Percentiles rank a stretch among this genome's conserved stretches.
Conservation (phyloP, 1,284 basidiomycete genomes). For the Leccinum fuscescens region DNA sequence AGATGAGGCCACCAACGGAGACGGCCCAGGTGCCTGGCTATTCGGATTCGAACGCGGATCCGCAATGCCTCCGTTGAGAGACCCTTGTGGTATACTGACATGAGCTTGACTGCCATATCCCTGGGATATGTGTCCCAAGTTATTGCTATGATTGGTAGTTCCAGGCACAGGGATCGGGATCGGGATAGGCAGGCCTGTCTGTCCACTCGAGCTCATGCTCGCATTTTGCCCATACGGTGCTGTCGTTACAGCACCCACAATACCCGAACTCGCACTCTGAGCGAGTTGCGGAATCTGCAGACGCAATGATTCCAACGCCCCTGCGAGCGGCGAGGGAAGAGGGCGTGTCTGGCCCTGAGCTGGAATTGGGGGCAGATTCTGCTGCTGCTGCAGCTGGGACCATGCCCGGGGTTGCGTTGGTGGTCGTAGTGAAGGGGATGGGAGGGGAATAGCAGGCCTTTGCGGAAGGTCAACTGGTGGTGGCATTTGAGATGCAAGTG, state of each 20-base stretch:
- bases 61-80: neutral
- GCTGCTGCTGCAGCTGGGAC: neutral
- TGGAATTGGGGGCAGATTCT: neutral
- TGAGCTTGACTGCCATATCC: slow-evolving; percentile 5
- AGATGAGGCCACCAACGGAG: slow-evolving; percentile 3
- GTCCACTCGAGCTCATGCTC: neutral
- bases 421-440: neutral
- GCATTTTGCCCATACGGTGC: neutral
- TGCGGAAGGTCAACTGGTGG: slow-evolving; percentile 1
- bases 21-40: neutral
- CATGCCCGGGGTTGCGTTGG: neutral
- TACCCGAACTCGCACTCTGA: slow-evolving; percentile 5
- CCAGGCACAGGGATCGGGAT: neutral
- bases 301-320: slow-evolving; percentile 15
- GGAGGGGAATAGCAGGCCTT: neutral
- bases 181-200: neutral
- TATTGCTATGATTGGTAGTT: neutral
- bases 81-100: slow-evolving; percentile 1
- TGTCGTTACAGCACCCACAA: neutral
- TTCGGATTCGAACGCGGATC: neutral
- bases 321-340: slow-evolving; percentile 13
- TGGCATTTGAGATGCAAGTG: neutral
- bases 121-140: neutral
- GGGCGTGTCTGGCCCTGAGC: slow-evolving; percentile 6
- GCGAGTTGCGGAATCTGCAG: slow-evolving; percentile 19